phyloP scores from a whole-genome alignment of 1,284 basidiomycete species.

The Pseudozyma flocculosa region DNA sequence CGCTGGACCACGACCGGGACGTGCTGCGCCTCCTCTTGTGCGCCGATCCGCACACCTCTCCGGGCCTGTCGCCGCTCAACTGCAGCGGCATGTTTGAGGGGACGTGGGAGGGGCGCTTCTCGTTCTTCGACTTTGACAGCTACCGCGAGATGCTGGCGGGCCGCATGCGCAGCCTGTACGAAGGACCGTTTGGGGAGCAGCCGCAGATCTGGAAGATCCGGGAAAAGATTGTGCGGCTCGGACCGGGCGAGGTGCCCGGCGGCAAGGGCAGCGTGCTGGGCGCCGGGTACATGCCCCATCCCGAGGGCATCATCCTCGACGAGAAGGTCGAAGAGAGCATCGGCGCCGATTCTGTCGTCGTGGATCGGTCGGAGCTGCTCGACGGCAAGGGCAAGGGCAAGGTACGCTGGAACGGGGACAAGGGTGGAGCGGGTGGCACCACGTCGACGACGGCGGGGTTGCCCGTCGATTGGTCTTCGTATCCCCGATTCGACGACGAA shows the following conservation, averaged over 20 bases:
- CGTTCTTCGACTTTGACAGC: constrained; percentile 64
- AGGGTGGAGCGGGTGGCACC: too few relatives aligned
- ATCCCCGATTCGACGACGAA: constrained; percentile 30
- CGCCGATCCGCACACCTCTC: constrained; percentile 57
- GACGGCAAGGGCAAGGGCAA: constrained; percentile 19
- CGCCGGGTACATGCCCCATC: constrained; percentile 21
- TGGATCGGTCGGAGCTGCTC: background rate
- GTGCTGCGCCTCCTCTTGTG: constrained; percentile 35
- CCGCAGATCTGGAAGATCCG: constrained; percentile 64
- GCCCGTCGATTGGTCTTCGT: constrained; percentile 27
- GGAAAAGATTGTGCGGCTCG: constrained; percentile 60
- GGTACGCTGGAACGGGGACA: too few relatives aligned
- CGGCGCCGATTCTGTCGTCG: background rate
- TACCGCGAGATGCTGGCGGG: constrained; percentile 63
- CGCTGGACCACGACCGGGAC: constrained; percentile 45
- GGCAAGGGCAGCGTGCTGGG: constrained; percentile 24
- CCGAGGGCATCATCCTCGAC: constrained; percentile 1
- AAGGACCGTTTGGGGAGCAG: constrained; percentile 63
- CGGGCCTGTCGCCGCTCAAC: constrained; percentile 59
- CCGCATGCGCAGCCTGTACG: constrained; percentile 61
- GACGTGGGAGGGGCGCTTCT: constrained; percentile 64
- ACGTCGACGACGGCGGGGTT: constrained; percentile 5
- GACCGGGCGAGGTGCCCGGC: constrained; percentile 14
- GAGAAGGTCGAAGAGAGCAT: background rate
- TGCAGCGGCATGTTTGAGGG: constrained; percentile 61